Percentiles rank a stretch among this genome's conserved stretches.
These are phyloP conservation scores for Geotrichum cucujoidarum DNA, from an alignment of 1,139 yeast genomes.

Conservation along the genomic window DNA sequence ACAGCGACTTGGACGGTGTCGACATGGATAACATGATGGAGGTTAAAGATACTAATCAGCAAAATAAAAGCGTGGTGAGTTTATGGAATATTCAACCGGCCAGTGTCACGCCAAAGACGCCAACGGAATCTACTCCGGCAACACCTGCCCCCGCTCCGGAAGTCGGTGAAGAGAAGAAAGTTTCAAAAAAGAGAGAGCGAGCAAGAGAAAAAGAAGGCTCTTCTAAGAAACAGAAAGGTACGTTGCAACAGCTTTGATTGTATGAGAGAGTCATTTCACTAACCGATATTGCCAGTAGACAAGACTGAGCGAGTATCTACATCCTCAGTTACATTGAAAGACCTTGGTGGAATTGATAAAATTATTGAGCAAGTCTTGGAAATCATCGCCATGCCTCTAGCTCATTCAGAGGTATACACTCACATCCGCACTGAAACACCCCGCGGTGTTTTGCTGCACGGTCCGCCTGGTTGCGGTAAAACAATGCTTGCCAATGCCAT, in stretches of 20 bases:
- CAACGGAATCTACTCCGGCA: conserved; percentile 6
- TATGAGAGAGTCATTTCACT: no score
- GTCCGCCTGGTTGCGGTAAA: conserved; percentile 99
- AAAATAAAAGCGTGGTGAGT: conserved; percentile 71
- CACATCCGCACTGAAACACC: conserved; percentile 95
- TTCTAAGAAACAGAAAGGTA: conserved; percentile 45
- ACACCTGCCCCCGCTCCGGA: conserved; percentile 20
- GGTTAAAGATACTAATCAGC: conserved; percentile 45
- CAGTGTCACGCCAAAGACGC: conserved; percentile 13
- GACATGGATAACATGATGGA: conserved; percentile 55
- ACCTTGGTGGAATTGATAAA: conserved; percentile 85
- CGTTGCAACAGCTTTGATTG: conserved; percentile 18
- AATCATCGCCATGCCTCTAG: conserved; percentile 80
- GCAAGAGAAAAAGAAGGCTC: conserved; percentile 35
- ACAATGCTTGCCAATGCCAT: conserved; percentile 93
- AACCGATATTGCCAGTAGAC: conserved; percentile 14
- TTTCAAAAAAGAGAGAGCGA: conserved; percentile 32
- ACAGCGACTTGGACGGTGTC: conserved; percentile 43
- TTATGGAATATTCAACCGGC: conserved; percentile 50
- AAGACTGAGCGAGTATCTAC: conserved; percentile 27
- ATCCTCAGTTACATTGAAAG: conserved; percentile 49
- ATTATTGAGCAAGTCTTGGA: conserved; percentile 83
- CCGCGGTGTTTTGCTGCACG: conserved; percentile 90
- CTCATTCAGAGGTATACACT: conserved; percentile 85
- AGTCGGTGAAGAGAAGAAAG: conserved; percentile 35